These are phyloP conservation scores for Rhizoclosmatium globosum DNA, from an alignment of 192 early-diverging fungal genomes.

Conservation along the genomic window DNA sequence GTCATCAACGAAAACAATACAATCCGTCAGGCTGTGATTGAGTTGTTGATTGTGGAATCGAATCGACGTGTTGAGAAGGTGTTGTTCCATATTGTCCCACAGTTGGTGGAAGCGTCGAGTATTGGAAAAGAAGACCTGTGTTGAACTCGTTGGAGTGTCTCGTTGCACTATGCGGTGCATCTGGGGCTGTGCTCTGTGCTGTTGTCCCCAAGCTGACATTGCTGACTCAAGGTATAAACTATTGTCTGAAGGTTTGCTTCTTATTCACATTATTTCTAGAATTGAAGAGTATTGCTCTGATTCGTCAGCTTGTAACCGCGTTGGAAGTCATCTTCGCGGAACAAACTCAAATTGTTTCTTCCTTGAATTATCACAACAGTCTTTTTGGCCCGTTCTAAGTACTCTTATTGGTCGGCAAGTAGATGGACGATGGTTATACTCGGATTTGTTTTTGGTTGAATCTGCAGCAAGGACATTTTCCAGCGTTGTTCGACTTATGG, in stretches of 20 bases:
- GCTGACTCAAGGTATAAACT: slow-evolving; percentile 12
- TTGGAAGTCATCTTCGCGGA: slow-evolving; percentile 27
- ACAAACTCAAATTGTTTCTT: neutral
- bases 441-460: slow-evolving; percentile 8
- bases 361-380: neutral
- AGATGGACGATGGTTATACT: neutral
- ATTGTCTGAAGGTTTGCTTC: neutral
- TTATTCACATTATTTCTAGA: slow-evolving; percentile 1
- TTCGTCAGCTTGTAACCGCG: neutral
- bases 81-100: slow-evolving; percentile 14
- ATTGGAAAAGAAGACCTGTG: neutral
- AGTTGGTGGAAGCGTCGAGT: slow-evolving; percentile 23
- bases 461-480: slow-evolving; percentile 17
- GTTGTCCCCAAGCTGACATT: slow-evolving; percentile 9
- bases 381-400: slow-evolving; percentile 7
- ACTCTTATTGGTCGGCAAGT: slow-evolving; percentile 8
- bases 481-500: slow-evolving; percentile 10
- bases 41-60: slow-evolving; percentile 2
- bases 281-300: neutral
- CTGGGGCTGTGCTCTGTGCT: neutral
- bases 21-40: slow-evolving; percentile 30
- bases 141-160: slow-evolving; percentile 27
- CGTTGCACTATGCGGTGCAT: slow-evolving; percentile 9
- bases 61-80: slow-evolving; percentile 1
- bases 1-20: slow-evolving; percentile 77